Conservation (phyloP, 2,329 filamentous ascomycete genomes). For the Exutisphaerella laricina region DNA sequence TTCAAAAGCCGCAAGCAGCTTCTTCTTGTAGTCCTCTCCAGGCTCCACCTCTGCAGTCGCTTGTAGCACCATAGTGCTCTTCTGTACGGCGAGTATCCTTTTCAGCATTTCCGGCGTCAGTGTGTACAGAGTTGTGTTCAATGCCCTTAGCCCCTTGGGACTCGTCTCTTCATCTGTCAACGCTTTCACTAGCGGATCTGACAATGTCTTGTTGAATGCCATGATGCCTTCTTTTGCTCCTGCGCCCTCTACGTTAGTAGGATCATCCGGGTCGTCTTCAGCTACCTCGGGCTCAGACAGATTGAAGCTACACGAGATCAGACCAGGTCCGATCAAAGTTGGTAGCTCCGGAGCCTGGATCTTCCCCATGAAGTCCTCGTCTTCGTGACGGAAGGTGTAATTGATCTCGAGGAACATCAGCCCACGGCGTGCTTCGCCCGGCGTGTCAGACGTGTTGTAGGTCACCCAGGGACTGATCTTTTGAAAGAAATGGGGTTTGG, state of each 20-base stretch:
- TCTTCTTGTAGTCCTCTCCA: conserved; percentile 32
- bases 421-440: conserved; percentile 27
- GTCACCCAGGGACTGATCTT: conserved; percentile 28
- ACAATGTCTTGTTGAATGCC: conserved; percentile 33
- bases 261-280: conserved; percentile 31
- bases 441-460: conserved; percentile 28
- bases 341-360: conserved; percentile 37
- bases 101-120: conserved; percentile 33
- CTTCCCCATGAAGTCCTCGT: conserved; percentile 39
- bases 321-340: conserved; percentile 32
- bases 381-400: conserved; percentile 44
- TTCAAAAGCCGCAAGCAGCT: conserved; percentile 31
- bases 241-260: conserved; percentile 27
- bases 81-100: conserved; percentile 34
- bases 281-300: conserved; percentile 33
- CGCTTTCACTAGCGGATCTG: conserved; percentile 28
- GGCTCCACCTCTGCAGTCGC: conserved; percentile 36
- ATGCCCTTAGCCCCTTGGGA: conserved; percentile 32
- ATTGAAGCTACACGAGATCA: conserved; percentile 38
- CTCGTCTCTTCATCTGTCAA: conserved; percentile 32
- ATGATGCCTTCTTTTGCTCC: conserved; percentile 33
- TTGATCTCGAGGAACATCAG: conserved; percentile 44
- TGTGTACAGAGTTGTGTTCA: conserved; percentile 42
- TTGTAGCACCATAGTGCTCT: conserved; percentile 37
- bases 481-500: conserved; percentile 38